Base-by-base conservation (phyloP, 495 filamentous ascomycete species). In the Neurospora sp. region DNA sequence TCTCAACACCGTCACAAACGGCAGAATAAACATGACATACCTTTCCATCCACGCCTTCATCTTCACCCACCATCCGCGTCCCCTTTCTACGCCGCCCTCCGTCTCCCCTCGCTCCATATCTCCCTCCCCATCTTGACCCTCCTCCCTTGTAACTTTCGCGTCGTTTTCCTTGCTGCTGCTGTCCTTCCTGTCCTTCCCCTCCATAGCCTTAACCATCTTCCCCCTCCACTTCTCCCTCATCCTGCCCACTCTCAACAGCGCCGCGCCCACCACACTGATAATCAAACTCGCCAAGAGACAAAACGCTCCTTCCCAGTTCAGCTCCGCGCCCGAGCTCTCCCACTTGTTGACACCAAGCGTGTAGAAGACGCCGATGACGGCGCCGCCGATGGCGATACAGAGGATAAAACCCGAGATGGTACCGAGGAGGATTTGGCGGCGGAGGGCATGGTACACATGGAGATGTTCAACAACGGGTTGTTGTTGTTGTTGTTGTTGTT, bases 181-280 rank as follows among this genome's bases (percentile, higher is more conserved):
- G n/a, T n/a, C n/a, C n/a, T n/a, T n/a, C n/a, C n/a, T n/a, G 74
- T 75, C 9, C 74, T 79, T 20, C 87, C 74, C 78, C 74, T 90
- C 91, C 27, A 94, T 80, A 0, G 89, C 85, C 73, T 86, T 85
- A 18, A 88, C 87, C n/a, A 97, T 85, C 86, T 94, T 94, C 71
- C 90, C 81, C 16, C 88, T 88, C 93, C 93, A 97, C 79, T 94
- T 94, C 65, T 93, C 91, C 79, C 94, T 91, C 78, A 94, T 87
- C 82, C 94, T 95, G 69, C 89, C 91, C 53, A 97, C 88, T n/a
- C 93, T 88, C 9, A 97, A 84, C 31, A 96, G 86, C 9, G 92
- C 92, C 12, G 89, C 89, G 38, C 93, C 93, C 79, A 96, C 89
- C 69, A 93, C 76, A 41, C 91, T 90, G 78, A 97, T 94, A 79